These are phyloP conservation scores for Coniochaeta prunicola DNA, from an alignment of 2,329 filamentous ascomycete genomes.

Conservation along the genomic window DNA sequence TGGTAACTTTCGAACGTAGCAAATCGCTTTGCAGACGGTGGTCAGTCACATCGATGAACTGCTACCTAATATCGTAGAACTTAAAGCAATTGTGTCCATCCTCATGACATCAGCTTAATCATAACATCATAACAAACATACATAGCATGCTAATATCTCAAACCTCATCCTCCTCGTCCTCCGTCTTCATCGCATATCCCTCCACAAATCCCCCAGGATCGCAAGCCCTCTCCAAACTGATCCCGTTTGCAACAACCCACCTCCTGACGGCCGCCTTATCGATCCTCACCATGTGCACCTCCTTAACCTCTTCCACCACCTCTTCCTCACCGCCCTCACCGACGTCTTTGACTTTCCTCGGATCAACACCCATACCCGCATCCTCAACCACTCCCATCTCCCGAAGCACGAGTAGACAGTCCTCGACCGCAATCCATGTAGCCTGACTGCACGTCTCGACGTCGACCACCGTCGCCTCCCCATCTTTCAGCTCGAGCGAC, in stretches of 20 bases:
- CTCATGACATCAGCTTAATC: neutral
- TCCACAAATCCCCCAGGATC: conserved; percentile 69
- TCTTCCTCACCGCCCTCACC: conserved; percentile 8
- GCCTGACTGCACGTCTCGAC: conserved; percentile 65
- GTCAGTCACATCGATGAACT: neutral
- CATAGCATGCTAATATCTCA: too few relatives aligned
- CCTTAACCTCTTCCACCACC: conserved; percentile 23
- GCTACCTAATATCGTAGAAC: neutral
- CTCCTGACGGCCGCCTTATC: conserved; percentile 51
- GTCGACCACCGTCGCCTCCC: conserved; percentile 46
- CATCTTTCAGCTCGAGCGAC: conserved; percentile 32
- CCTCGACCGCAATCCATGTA: conserved; percentile 80
- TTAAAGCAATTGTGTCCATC: neutral
- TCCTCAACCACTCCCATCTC: conserved; percentile 71
- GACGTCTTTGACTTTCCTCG: conserved; percentile 1
- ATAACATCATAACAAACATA: neutral
- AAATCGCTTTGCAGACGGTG: neutral
- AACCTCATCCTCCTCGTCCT: conserved; percentile 18
- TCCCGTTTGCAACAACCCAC: conserved; percentile 58
- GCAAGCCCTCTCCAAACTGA: conserved; percentile 60
- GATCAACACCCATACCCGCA: conserved; percentile 33
- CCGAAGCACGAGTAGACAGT: conserved; percentile 70
- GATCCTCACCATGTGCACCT: conserved; percentile 40
- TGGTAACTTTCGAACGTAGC: neutral
- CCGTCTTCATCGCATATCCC: conserved; percentile 50